Percentiles rank a stretch among this genome's conserved stretches.
Conservation (phyloP, 768 basidiomycete genomes). For the Gloeophyllum trabeum region DNA sequence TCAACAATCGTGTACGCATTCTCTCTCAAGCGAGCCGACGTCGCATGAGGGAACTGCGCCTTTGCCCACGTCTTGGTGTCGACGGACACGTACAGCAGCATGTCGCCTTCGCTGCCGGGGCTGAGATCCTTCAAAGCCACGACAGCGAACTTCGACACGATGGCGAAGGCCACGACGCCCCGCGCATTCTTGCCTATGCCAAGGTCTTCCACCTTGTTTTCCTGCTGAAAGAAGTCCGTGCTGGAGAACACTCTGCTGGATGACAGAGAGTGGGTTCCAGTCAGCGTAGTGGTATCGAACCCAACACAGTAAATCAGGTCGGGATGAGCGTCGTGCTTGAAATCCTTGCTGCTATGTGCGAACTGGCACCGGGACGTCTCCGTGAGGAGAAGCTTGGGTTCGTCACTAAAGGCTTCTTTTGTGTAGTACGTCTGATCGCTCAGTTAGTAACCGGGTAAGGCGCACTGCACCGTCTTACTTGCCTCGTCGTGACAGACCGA, state of each 20-base stretch:
- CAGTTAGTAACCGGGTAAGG: too few relatives aligned
- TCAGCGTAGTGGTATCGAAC: conserved; percentile 49
- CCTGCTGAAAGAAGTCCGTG: conserved; percentile 69
- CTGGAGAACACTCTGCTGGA: conserved; percentile 73
- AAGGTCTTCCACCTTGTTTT: conserved; percentile 67
- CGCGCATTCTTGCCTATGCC: conserved; percentile 78
- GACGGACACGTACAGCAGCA: conserved; percentile 78
- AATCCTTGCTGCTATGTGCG: conserved; percentile 77
- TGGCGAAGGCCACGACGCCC: conserved; percentile 88
- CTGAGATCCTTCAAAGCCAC: conserved; percentile 74
- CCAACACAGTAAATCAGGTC: conserved; percentile 87
- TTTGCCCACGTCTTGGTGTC: conserved; percentile 81
- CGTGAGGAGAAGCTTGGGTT: conserved; percentile 43
- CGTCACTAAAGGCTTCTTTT: conserved; percentile 64
- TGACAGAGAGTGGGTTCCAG: conserved; percentile 32
- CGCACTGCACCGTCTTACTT: too few relatives aligned
- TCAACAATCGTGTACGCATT: conserved; percentile 97
- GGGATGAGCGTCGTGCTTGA: conserved; percentile 63
- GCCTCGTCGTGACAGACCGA: conserved; percentile 66
- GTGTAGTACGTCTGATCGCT: conserved; percentile 81
- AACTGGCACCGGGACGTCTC: conserved; percentile 80
- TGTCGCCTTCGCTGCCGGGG: conserved; percentile 47
- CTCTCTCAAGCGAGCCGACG: conserved; percentile 66
- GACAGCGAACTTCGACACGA: conserved; percentile 87
- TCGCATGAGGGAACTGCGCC: conserved; percentile 88